A percentile compares a stretch with the other conserved stretches of the same genome.
These are phyloP conservation scores for Penicillium steckii DNA, from an alignment of 495 filamentous ascomycete genomes.

Conservation along the genomic window DNA sequence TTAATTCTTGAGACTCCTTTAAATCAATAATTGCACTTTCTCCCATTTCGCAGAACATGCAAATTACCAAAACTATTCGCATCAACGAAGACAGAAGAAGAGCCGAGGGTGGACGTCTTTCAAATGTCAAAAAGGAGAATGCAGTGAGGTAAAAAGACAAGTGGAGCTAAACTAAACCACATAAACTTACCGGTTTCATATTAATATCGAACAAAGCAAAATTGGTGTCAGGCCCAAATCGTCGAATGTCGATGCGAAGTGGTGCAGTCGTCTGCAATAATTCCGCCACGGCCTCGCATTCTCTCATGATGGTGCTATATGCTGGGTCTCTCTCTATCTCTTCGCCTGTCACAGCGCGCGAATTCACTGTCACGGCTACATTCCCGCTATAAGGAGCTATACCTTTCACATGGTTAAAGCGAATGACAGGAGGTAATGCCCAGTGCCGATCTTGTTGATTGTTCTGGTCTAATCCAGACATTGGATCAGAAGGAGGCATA, in stretches of 20 bases:
- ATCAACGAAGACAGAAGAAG: too few species aligned
- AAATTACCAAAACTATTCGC: too few species aligned
- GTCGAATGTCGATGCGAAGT: slow-evolving; percentile 36
- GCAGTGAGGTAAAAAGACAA: too few species aligned
- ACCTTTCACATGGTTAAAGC: slow-evolving; percentile 36
- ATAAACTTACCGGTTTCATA: slow-evolving; percentile 37
- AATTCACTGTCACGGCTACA: slow-evolving; percentile 33
- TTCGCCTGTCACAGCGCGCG: slow-evolving; percentile 15
- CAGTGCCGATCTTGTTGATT: slow-evolving; percentile 21
- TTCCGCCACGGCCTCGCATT: slow-evolving; percentile 31
- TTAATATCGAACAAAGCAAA: slow-evolving; percentile 42
- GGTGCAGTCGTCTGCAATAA: slow-evolving; percentile 25
- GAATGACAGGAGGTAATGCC: slow-evolving; percentile 29
- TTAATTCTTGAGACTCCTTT: too few species aligned
- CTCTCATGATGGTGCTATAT: slow-evolving; percentile 17
- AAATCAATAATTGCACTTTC: too few species aligned
- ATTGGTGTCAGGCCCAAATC: slow-evolving; percentile 17
- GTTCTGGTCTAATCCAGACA: not conserved
- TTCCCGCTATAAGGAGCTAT: slow-evolving; percentile 35
- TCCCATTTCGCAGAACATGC: too few species aligned
- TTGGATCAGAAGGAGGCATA: slow-evolving; percentile 26
- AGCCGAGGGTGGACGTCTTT: too few species aligned
- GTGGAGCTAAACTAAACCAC: not conserved
- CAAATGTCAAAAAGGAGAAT: too few species aligned
- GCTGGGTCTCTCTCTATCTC: slow-evolving; percentile 14